Conservation (phyloP, 2,329 filamentous ascomycete genomes). For the Cryphonectria nitschkei region DNA sequence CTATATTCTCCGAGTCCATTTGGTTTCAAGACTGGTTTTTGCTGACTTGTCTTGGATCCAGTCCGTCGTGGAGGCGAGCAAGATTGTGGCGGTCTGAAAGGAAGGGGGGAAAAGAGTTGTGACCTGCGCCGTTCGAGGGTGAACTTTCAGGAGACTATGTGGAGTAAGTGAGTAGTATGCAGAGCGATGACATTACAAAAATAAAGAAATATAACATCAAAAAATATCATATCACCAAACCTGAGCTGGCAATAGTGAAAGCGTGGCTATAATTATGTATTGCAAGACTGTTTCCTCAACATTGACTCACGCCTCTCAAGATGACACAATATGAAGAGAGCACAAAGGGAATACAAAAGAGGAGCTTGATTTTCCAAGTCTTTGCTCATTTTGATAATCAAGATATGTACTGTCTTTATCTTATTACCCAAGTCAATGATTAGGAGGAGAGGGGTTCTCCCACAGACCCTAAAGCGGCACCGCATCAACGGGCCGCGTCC, state of each 20-base stretch:
- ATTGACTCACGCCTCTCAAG: too few species aligned
- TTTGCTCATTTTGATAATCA: too few species aligned
- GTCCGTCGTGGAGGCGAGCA: conserved; percentile 11
- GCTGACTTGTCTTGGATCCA: not conserved
- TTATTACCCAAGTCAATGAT: not conserved
- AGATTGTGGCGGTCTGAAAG: not conserved
- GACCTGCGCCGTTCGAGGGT: too few species aligned
- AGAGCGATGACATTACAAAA: not conserved
- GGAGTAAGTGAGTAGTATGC: not conserved
- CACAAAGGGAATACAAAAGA: too few species aligned
- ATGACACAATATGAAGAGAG: too few species aligned
- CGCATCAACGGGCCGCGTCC: conserved; percentile 24
- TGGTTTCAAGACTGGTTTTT: not conserved
- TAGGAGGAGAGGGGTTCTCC: not conserved
- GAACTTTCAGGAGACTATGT: not conserved
- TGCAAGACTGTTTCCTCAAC: too few species aligned
- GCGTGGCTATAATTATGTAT: too few species aligned
- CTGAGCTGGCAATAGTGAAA: not conserved
- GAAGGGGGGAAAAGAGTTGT: not conserved
- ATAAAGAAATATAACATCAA: not conserved
- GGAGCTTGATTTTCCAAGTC: too few species aligned
- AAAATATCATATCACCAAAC: not conserved
- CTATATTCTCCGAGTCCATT: not conserved
- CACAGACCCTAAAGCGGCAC: not conserved
- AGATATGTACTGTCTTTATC: not conserved